Base-by-base conservation (phyloP, 768 basidiomycete species). In the Coprinopsis marcescibilis region DNA sequence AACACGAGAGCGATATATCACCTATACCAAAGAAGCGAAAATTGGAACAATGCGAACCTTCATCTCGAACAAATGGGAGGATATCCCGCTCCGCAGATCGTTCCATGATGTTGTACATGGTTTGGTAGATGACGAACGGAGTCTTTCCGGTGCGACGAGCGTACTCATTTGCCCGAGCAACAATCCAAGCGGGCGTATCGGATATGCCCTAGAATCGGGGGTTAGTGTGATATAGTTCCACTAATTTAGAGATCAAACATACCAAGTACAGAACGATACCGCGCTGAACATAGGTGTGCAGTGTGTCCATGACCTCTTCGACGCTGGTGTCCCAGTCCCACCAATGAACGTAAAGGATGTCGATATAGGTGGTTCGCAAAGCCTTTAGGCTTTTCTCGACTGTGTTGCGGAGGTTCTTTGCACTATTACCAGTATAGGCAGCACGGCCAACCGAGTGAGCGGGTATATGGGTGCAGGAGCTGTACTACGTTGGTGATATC, bases 281-380 rank as follows among this genome's bases (percentile, higher is more conserved):
- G 19, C 62, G 55, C 6, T 60, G 58, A 38, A 82, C 73, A 32
- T 82, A 66, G 17, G 65, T 65, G 53, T 83, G 75, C 4, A 84
- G 61, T 3, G 65, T 59, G 38, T 71, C 66, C 77, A 83, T 80
- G 25, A 81, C 59, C 59, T 84, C 81, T 52, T 75, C 71, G 38
- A 82, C 65, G 13, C 65, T 64, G 8, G 75, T 77, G 12, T 66
- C 59, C 50, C 64, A 78, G 54, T 81, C 78, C 77, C 77, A 77
- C 63, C 64, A 71, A 46, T 75, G 70, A 2, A 73, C 42, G 53
- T 74, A 75, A 11, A 74, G 57, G 33, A 76, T 56, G 51, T 79
- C 76, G 51, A 76, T 70, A 45, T 74, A 75, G 2, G 57, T 55
- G 0, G 71, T 75, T 24, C 69, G 59, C 1, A 78, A 64, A 52